Conservation (phyloP, 768 basidiomycete genomes). For the Daedaleopsis sinensis region DNA sequence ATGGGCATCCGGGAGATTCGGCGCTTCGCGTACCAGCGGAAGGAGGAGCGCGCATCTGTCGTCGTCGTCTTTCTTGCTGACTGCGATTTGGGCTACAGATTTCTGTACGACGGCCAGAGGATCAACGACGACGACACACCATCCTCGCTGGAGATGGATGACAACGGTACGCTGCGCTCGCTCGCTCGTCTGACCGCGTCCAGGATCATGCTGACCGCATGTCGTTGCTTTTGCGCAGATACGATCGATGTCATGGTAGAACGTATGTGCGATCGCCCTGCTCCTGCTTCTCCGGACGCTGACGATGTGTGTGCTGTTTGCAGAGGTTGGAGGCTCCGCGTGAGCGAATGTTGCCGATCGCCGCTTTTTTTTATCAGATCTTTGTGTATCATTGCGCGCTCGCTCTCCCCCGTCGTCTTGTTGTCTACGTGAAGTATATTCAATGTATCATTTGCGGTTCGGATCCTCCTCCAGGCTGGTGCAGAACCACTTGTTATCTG, state of each 20-base stretch:
- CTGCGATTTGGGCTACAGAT: slow-evolving; percentile 48
- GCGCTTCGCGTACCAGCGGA: background rate
- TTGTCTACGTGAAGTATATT: background rate
- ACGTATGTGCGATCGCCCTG: slow-evolving; percentile 57
- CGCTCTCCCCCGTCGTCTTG: slow-evolving; percentile 3
- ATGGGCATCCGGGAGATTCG: background rate
- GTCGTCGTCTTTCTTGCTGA: background rate
- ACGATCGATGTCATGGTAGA: slow-evolving; percentile 97
- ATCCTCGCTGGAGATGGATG: slow-evolving; percentile 82
- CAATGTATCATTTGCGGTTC: slow-evolving; percentile 10
- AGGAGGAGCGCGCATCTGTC: background rate
- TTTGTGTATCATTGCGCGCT: slow-evolving; percentile 5
- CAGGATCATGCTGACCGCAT: background rate
- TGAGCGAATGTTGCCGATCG: slow-evolving; percentile 7
- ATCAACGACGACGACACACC: slow-evolving; percentile 93
- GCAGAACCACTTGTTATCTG: background rate
- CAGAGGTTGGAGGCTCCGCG: slow-evolving; percentile 36
- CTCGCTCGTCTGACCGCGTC: background rate
- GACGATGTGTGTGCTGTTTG: background rate
- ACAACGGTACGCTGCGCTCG: slow-evolving; percentile 60
- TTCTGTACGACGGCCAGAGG: slow-evolving; percentile 87
- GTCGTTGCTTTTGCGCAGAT: slow-evolving; percentile 46
- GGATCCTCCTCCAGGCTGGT: background rate
- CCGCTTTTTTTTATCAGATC: background rate
- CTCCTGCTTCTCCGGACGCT: slow-evolving; percentile 5